Percentiles rank a stretch among this genome's conserved stretches.
phyloP scores from a whole-genome alignment of 2,329 filamentous ascomycete species.

The Diaporthe amygdali region DNA sequence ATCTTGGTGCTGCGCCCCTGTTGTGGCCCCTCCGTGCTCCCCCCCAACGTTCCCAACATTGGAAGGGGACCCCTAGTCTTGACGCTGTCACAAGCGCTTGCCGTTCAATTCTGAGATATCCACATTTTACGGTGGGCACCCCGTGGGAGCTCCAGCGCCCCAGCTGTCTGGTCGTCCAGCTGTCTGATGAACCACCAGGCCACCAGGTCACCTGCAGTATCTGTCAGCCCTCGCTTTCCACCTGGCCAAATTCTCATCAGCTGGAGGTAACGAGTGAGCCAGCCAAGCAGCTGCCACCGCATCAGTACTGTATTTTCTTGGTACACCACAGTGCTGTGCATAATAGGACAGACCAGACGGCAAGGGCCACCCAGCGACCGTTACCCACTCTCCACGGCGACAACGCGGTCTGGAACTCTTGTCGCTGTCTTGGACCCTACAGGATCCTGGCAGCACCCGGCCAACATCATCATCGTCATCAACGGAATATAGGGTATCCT shows the following conservation, averaged over 20 bases:
- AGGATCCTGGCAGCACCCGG: not conserved
- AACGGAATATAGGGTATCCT: not conserved
- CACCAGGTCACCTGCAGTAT: not conserved
- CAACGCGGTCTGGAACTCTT: conserved; percentile 9
- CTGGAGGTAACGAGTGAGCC: not conserved
- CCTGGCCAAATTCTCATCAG: not conserved
- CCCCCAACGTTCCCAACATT: no score
- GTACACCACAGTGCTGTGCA: no score
- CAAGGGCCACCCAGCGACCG: not conserved
- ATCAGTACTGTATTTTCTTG: not conserved
- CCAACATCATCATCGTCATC: not conserved
- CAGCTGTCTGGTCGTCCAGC: not conserved
- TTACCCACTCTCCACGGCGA: not conserved
- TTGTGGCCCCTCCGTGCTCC: not conserved
- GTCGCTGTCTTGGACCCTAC: not conserved
- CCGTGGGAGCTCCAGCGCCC: not conserved
- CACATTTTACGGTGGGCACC: not conserved
- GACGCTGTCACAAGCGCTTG: conserved; percentile 12
- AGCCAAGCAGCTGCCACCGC: not conserved
- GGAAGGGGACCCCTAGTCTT: not conserved
- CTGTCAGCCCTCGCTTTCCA: not conserved
- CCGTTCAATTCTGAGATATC: not conserved
- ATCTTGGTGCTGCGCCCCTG: not conserved
- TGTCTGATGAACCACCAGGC: not conserved
- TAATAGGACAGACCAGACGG: no score